Evolutionary conservation across 1,284 basidiomycete genomes (phyloP).

Genomic region (Leucoagaricus sp.): DNA sequence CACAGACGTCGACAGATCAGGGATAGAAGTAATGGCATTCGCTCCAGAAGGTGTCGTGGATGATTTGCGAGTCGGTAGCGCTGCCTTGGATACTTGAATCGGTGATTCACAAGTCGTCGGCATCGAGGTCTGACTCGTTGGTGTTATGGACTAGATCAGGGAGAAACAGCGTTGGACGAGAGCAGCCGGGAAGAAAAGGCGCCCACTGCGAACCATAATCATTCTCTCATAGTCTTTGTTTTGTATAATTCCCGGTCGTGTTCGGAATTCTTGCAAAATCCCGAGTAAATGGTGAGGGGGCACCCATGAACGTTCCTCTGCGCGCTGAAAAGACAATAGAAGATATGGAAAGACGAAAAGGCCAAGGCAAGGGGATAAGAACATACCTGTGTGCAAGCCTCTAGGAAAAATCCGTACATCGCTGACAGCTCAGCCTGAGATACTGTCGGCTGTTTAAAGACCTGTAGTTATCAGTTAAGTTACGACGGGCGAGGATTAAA

Average conservation of each 20-base stretch:
- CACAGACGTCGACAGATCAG: background rate
- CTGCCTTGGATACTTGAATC: background rate
- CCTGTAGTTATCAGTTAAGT: conserved; percentile 26
- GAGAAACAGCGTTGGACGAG: conserved; percentile 45
- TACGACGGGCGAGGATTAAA: background rate
- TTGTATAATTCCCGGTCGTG: conserved; percentile 3
- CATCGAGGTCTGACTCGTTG: conserved; percentile 24
- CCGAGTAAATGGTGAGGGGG: conserved; percentile 44
- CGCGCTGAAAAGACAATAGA: background rate
- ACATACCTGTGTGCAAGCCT: conserved; percentile 45
- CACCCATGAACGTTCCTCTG: conserved; percentile 18
- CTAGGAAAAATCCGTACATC: conserved; percentile 40
- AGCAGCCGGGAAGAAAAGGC: conserved; percentile 43
- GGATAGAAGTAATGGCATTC: background rate
- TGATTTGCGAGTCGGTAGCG: background rate
- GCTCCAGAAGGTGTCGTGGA: background rate
- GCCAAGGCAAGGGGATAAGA: background rate
- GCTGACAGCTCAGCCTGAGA: conserved; percentile 19
- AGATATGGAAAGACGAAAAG: background rate
- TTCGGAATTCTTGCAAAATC: conserved; percentile 38
- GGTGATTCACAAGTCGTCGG: background rate
- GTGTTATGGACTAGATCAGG: conserved; percentile 49
- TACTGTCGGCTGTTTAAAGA: conserved; percentile 20
- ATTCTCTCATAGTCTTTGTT: conserved; percentile 45
- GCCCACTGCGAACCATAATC: conserved; percentile 68